These are phyloP conservation scores for Elsinoe fawcettii DNA, from an alignment of 2,329 filamentous ascomycete genomes.

Conservation along the genomic window DNA sequence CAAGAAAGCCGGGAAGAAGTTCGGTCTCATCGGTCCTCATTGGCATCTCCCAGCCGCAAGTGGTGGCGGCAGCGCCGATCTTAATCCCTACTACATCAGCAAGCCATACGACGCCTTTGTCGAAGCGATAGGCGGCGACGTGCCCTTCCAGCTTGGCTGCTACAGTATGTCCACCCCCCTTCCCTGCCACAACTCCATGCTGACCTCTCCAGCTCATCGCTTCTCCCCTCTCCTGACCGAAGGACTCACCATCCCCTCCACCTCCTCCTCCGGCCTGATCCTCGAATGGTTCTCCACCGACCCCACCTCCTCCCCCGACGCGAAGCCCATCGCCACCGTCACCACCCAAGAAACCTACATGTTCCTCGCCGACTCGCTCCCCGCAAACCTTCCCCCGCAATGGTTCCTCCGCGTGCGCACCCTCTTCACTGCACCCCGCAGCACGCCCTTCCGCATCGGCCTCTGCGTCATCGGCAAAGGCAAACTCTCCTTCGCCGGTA, in stretches of 20 bases:
- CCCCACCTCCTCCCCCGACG: constrained; percentile 40
- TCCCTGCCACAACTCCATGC: not conserved
- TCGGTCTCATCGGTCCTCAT: constrained; percentile 70
- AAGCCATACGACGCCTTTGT: constrained; percentile 28
- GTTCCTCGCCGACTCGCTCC: constrained; percentile 45
- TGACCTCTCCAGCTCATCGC: not conserved
- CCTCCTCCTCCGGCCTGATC: constrained; percentile 22
- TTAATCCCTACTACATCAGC: constrained; percentile 29
- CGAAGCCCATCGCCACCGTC: constrained; percentile 42
- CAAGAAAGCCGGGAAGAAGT: constrained; percentile 51
- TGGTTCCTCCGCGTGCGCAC: constrained; percentile 39
- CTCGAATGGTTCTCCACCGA: constrained; percentile 42
- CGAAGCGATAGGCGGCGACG: constrained; percentile 16
- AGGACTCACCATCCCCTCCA: constrained; percentile 9
- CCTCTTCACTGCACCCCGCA: constrained; percentile 52
- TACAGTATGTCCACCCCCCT: constrained; percentile 14
- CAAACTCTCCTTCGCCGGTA: constrained; percentile 55
- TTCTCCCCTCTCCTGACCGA: constrained; percentile 1
- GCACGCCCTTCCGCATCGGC: constrained; percentile 57
- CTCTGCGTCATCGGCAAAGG: constrained; percentile 58
- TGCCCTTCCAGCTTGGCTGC: constrained; percentile 19
- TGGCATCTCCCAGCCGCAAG: constrained; percentile 54
- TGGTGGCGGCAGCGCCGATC: constrained; percentile 29
- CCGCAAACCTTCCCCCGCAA: constrained; percentile 5
- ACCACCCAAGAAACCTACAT: constrained; percentile 34